Conservation (phyloP, 1,284 basidiomycete genomes). For the Boletus austroedulis region DNA sequence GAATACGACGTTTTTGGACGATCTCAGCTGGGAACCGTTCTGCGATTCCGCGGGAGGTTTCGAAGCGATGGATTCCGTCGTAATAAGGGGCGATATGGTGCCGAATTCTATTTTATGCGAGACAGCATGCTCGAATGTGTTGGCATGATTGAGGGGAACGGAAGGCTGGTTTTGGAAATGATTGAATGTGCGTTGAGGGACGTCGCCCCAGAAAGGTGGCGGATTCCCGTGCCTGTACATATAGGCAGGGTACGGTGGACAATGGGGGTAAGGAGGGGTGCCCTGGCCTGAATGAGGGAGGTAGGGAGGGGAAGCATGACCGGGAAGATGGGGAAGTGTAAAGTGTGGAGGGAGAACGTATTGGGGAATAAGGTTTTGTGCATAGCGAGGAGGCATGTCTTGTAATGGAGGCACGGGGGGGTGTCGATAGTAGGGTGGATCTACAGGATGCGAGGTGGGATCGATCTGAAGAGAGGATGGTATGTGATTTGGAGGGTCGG, state of each 20-base stretch:
- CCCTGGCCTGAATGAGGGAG: slow-evolving; percentile 27
- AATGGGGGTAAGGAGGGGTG: slow-evolving; percentile 35
- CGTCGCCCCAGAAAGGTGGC: slow-evolving; percentile 25
- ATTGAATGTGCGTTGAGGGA: slow-evolving; percentile 10
- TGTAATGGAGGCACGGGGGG: slow-evolving; percentile 19
- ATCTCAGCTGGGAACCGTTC: slow-evolving; percentile 9
- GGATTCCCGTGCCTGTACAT: slow-evolving; percentile 27
- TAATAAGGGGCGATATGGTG: slow-evolving; percentile 14
- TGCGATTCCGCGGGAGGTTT: slow-evolving; percentile 3
- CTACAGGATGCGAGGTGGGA: slow-evolving; percentile 8
- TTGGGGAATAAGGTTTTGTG: slow-evolving; percentile 18
- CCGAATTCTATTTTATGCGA: slow-evolving; percentile 21
- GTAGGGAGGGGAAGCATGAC: slow-evolving; percentile 32
- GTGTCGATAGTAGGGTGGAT: slow-evolving; percentile 17
- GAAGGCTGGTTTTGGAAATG: slow-evolving; percentile 23
- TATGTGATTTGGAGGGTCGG: slow-evolving; percentile 16
- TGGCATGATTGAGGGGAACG: slow-evolving; percentile 8
- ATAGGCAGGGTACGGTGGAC: slow-evolving; percentile 34
- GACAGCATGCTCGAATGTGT: slow-evolving; percentile 15
- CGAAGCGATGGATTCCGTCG: slow-evolving; percentile 13
- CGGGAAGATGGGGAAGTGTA: slow-evolving; percentile 21
- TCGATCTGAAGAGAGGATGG: slow-evolving; percentile 20
- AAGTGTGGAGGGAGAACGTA: slow-evolving; percentile 31
- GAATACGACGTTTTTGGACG: slow-evolving; percentile 40
- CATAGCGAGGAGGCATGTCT: slow-evolving; percentile 26